phyloP scores from a whole-genome alignment of 495 filamentous ascomycete species.

The Xylaria curta region DNA sequence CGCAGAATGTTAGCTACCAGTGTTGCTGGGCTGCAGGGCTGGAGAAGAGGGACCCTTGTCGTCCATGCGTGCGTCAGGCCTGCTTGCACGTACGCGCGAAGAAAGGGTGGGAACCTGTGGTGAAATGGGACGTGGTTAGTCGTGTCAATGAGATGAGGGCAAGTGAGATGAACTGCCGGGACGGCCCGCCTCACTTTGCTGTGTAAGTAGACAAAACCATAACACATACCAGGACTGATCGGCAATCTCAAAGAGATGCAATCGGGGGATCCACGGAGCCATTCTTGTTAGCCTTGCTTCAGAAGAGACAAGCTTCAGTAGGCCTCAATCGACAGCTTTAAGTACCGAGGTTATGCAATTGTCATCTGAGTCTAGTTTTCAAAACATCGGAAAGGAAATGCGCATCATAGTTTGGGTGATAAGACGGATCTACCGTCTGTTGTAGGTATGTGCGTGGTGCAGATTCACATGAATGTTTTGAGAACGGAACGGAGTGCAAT shows the following conservation, averaged over 20 bases:
- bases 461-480: neutral
- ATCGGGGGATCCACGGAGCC: conserved; percentile 56
- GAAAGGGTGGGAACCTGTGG: conserved; percentile 59
- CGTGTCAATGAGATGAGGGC: neutral
- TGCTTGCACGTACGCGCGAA: conserved; percentile 57
- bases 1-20: conserved; percentile 56
- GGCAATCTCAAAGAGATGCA: conserved; percentile 64
- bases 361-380: neutral
- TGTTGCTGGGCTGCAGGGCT: conserved; percentile 52
- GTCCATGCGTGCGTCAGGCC: conserved; percentile 60
- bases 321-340: neutral
- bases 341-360: neutral
- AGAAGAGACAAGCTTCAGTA: neutral
- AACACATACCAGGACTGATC: conserved; percentile 58
- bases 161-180: neutral
- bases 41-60: conserved; percentile 51
- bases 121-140: conserved; percentile 15
- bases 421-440: neutral
- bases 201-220: too few species aligned
- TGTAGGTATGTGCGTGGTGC: neutral
- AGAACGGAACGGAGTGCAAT: neutral
- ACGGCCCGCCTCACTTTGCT: conserved; percentile 10
- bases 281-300: conserved; percentile 39
- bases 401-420: neutral
- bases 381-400: neutral